phyloP scores from a whole-genome alignment of 148 eudicot species.

The Drosera capensis region DNA sequence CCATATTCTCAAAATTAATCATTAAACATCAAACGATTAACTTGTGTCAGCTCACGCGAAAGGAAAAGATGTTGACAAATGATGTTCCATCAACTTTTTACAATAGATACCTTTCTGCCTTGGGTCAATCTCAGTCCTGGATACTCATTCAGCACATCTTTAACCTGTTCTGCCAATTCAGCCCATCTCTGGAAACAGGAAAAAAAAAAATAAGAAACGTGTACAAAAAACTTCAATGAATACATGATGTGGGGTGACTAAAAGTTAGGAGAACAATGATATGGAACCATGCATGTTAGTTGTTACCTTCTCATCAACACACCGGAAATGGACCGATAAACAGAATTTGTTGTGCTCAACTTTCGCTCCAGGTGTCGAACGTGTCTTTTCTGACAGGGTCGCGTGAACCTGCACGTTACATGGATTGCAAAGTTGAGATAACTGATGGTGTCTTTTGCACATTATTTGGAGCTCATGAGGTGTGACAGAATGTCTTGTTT shows the following conservation, averaged over 20 bases:
- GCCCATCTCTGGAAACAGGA: conserved; percentile 4
- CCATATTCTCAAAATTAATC: too few relatives aligned
- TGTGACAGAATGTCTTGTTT: background rate
- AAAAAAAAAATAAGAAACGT: background rate
- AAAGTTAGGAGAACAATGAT: background rate
- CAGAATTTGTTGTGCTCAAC: conserved; percentile 92
- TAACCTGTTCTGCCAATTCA: conserved; percentile 1
- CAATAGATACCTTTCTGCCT: conserved; percentile 10
- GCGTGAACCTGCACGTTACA: conserved; percentile 35
- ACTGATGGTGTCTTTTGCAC: too few relatives aligned
- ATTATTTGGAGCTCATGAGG: too few relatives aligned
- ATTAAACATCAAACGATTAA: background rate
- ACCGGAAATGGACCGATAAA: conserved; percentile 75
- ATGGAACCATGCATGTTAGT: background rate
- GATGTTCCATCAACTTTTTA: background rate
- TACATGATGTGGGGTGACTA: background rate
- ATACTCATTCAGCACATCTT: conserved; percentile 3
- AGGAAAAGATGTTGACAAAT: background rate
- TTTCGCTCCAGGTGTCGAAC: conserved; percentile 47
- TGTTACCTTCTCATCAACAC: conserved; percentile 82
- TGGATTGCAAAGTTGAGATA: background rate
- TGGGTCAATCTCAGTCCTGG: conserved; percentile 8
- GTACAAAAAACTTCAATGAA: background rate
- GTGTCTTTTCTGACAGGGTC: conserved; percentile 38
- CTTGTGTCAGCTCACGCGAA: background rate